A percentile compares a stretch with the other conserved stretches of the same genome.
Evolutionary conservation across 441 rosid genomes (phyloP).

Genomic region (Cnidoscolus chayamansa): DNA sequence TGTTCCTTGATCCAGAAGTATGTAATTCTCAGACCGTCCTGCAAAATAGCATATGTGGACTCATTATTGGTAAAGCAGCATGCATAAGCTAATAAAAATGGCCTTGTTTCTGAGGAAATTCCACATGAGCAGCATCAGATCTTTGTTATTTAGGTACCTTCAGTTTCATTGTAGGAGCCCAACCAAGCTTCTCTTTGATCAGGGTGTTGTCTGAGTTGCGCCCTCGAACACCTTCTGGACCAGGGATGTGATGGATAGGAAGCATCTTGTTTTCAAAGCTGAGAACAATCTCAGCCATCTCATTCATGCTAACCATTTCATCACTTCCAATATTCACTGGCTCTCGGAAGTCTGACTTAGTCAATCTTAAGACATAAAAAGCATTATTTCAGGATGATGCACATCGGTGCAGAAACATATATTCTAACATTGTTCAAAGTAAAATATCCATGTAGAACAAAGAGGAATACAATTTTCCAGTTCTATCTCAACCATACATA

Average conservation of each 20-base stretch:
- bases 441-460: background rate
- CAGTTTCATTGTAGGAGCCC: constrained; percentile 95
- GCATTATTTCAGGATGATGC: background rate
- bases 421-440: background rate
- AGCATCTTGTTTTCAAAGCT: constrained; percentile 78
- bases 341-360: constrained; percentile 96
- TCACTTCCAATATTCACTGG: constrained; percentile 97
- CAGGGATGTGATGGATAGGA: constrained; percentile 89
- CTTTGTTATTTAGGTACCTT: constrained; percentile 47
- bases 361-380: constrained; percentile 42
- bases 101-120: background rate
- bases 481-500: too few relatives aligned
- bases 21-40: constrained; percentile 92
- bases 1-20: constrained; percentile 96
- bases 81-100: background rate
- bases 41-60: constrained; percentile 20
- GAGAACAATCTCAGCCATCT: constrained; percentile 95
- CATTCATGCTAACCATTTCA: constrained; percentile 99
- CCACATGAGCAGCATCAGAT: background rate
- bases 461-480: too few relatives aligned
- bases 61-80: background rate
- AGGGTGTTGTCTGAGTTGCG: constrained; percentile 94
- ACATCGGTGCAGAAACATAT: background rate
- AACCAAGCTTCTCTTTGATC: constrained; percentile 94
- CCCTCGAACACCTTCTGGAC: constrained; percentile 98